Conservation (phyloP, 768 basidiomycete genomes). For the Lactarius akahatsu region DNA sequence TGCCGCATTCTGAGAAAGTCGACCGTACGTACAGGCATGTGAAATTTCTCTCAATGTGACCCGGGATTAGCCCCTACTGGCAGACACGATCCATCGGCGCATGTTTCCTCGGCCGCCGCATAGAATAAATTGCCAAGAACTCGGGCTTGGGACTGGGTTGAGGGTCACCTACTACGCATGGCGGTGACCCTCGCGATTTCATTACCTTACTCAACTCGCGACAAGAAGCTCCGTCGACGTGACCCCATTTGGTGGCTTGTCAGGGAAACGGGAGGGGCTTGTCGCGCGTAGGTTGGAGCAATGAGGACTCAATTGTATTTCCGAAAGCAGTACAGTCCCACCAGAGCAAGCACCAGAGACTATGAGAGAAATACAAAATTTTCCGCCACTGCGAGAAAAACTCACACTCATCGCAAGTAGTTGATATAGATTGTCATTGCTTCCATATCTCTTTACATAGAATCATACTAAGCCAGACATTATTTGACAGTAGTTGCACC, state of each 20-base stretch:
- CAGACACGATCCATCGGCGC: background rate
- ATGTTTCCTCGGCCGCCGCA: conserved; percentile 13
- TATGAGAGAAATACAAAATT: background rate
- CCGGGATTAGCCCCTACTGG: conserved; percentile 2
- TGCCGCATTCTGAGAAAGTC: background rate
- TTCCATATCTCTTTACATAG: background rate
- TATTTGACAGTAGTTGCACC: conserved; percentile 16
- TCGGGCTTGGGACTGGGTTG: background rate
- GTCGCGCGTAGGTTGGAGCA: conserved; percentile 6
- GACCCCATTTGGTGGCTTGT: conserved; percentile 13
- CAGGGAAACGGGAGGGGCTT: conserved; percentile 17
- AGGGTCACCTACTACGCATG: background rate
- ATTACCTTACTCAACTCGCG: background rate
- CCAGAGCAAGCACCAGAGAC: background rate
- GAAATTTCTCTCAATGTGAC: conserved; percentile 2
- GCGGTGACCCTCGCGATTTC: conserved; percentile 4
- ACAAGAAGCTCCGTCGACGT: conserved; percentile 4
- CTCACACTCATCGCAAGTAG: background rate
- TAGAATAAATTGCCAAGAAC: background rate
- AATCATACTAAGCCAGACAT: conserved; percentile 2
- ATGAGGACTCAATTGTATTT: background rate
- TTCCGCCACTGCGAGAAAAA: background rate
- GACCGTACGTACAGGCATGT: conserved; percentile 3
- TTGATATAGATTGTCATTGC: background rate
- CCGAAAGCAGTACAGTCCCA: background rate